Conservation (phyloP, 1,139 yeast species). For the Yamadazyma atmosphaerica region DNA sequence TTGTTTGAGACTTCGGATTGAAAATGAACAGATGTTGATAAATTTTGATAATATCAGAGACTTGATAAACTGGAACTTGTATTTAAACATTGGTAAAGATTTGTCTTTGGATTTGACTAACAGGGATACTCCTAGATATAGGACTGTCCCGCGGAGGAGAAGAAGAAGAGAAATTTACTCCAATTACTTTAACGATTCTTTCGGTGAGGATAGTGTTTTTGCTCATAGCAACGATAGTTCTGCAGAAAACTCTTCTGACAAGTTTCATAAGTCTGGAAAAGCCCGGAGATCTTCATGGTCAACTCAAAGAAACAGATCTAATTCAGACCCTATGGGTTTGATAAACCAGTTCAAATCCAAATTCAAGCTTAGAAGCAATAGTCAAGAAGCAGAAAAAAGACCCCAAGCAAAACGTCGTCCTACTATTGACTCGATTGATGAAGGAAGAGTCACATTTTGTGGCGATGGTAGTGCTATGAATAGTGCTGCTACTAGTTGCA, state of each 20-base stretch:
- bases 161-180: conserved; percentile 21
- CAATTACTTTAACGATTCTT: conserved; percentile 4
- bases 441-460: not conserved
- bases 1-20: conserved; percentile 63
- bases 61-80: conserved; percentile 66
- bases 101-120: conserved; percentile 60
- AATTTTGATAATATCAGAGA: conserved; percentile 56
- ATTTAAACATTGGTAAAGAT: conserved; percentile 60
- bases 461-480: not conserved
- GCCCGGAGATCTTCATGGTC: conserved; percentile 1
- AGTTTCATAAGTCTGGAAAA: not conserved
- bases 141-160: conserved; percentile 75
- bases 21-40: conserved; percentile 65
- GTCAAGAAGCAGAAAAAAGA: not conserved
- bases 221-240: not conserved
- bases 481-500: conserved; percentile 1
- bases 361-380: conserved; percentile 1
- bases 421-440: not conserved
- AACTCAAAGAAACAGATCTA: conserved; percentile 14
- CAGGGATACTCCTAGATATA: conserved; percentile 63
- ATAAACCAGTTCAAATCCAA: conserved; percentile 13
- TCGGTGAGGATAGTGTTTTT: not conserved
- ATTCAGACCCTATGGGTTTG: conserved; percentile 18
- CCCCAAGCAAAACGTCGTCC: conserved; percentile 1
- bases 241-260: not conserved